Base-by-base conservation (phyloP, 768 basidiomycete species). In the Kwoniella sp. region DNA sequence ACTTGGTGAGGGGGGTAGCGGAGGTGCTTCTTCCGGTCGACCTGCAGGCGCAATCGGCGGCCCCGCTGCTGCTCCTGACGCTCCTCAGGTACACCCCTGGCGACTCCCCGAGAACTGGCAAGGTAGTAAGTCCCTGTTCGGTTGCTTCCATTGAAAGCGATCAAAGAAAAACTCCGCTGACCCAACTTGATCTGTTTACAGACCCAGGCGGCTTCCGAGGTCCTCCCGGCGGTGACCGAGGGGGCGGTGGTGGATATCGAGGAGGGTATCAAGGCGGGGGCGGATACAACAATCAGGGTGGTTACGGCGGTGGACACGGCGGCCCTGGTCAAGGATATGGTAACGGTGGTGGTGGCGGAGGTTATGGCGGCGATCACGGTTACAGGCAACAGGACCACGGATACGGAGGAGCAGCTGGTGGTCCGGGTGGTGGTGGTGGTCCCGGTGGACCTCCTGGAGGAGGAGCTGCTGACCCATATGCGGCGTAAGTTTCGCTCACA, bases 1-100 rank as follows among this genome's bases (percentile, higher is more conserved):
- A 83, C 86, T 99, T 37, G 96, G 96, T 57, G 96, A 99, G 82
- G 85, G 86, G 52, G 82, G 83, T 6, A 70, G 67, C 17, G 66
- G 73, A 10, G 73, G 68, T 5, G 62, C 71, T 19, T 64, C 69
- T 7, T 68, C 67, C 46, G 71, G 63, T 21, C 58, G 68, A 60
- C 69, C 70, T 44, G 68, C 60, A 12, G 69, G 60, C 40, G 68
- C 68, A 29, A 71, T 75, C 46, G 64, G 50, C 6, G 69, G 57
- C 37, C n/a, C n/a, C n/a, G n/a, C n/a, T n/a, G n/a, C n/a, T n/a
- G 67, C 70, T 17, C 65, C 71, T 33, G 60, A 24, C 7, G 55
- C 68, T 21, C 64, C 69, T 53, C 70, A 72, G 60, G 72, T 81
- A 27, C 79, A 79, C 12, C 80, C 80, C 6, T 81, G 81, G 81